Percentiles rank a stretch among this genome's conserved stretches.
Conservation (phyloP, 73 alveolate genomes). For the Uronychia binucleata region DNA sequence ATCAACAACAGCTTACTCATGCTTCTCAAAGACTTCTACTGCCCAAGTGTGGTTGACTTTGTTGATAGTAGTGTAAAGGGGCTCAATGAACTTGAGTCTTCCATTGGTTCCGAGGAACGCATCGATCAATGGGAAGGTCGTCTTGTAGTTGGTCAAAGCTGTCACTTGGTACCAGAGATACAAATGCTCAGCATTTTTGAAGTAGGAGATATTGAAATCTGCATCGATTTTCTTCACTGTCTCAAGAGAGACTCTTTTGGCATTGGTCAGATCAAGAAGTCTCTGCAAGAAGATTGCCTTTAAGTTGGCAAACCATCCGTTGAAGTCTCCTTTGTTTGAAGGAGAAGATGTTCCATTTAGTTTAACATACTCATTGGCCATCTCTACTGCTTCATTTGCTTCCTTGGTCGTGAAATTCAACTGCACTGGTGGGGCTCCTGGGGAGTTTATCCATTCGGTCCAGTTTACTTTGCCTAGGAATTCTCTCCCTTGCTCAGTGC, state of each 20-base stretch:
- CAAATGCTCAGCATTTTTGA: slow-evolving; percentile 50
- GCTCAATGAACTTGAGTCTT: slow-evolving; percentile 14
- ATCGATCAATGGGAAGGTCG: not conserved
- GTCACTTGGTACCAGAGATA: slow-evolving; percentile 64
- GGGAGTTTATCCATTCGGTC: slow-evolving; percentile 76
- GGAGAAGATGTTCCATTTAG: slow-evolving; percentile 31
- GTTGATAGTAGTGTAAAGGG: slow-evolving; percentile 37
- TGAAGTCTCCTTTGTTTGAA: slow-evolving; percentile 11
- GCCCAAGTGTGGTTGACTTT: slow-evolving; percentile 20
- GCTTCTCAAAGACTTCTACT: not conserved
- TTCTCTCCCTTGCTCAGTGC: slow-evolving; percentile 21
- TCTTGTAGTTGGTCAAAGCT: not conserved
- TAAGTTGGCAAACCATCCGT: slow-evolving; percentile 17
- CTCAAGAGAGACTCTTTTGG: not conserved
- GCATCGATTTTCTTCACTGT: slow-evolving; percentile 13
- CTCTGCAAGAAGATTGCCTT: slow-evolving; percentile 52
- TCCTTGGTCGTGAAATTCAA: slow-evolving; percentile 71
- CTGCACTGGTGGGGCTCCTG: slow-evolving; percentile 78
- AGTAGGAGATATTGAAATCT: slow-evolving; percentile 22
- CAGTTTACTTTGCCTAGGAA: slow-evolving; percentile 56
- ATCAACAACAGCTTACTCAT: slow-evolving; percentile 1
- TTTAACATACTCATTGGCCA: slow-evolving; percentile 54
- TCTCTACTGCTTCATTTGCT: slow-evolving; percentile 31
- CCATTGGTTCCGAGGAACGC: slow-evolving; percentile 4
- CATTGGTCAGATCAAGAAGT: slow-evolving; percentile 23